These are phyloP conservation scores for Glycine tomentella DNA, from an alignment of 306 rosid genomes.

Conservation along the genomic window DNA sequence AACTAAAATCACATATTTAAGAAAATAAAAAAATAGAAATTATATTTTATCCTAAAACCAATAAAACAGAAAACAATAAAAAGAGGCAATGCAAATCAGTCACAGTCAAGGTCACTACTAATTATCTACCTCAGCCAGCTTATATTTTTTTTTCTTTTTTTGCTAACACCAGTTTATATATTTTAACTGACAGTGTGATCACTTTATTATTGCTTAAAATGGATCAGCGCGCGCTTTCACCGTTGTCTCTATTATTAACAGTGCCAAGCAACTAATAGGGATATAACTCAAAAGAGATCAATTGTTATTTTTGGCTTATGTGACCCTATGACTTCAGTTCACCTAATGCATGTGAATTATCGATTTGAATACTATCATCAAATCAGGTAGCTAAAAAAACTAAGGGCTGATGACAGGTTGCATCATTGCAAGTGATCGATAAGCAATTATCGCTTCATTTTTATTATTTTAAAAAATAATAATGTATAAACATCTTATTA, in stretches of 20 bases:
- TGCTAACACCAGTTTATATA: too few species aligned
- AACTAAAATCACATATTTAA: too few species aligned
- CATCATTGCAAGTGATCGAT: neutral
- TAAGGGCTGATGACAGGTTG: constrained; percentile 52
- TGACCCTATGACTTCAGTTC: neutral
- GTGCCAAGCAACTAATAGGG: constrained; percentile 27
- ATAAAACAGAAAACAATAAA: too few species aligned
- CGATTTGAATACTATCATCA: constrained; percentile 35
- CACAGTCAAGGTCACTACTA: neutral
- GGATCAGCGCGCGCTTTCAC: constrained; percentile 39
- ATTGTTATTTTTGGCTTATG: constrained; percentile 26
- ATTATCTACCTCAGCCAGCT: too few species aligned
- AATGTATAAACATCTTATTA: too few species aligned
- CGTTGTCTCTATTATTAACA: neutral
- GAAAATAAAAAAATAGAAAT: too few species aligned
- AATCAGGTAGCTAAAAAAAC: constrained; percentile 55
- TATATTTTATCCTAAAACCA: too few species aligned
- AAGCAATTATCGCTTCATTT: constrained; percentile 39
- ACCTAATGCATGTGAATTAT: constrained; percentile 26
- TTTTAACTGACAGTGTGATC: constrained; percentile 35
- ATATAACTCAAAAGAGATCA: constrained; percentile 25
- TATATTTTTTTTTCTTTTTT: too few species aligned
- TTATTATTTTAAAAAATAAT: neutral
- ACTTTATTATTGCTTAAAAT: constrained; percentile 8
- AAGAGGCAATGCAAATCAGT: constrained; percentile 42